Percentiles rank a stretch among this genome's conserved stretches.
Evolutionary conservation across 179 eudicot species (phyloP).

Genomic region (Gypsophila paniculata): DNA sequence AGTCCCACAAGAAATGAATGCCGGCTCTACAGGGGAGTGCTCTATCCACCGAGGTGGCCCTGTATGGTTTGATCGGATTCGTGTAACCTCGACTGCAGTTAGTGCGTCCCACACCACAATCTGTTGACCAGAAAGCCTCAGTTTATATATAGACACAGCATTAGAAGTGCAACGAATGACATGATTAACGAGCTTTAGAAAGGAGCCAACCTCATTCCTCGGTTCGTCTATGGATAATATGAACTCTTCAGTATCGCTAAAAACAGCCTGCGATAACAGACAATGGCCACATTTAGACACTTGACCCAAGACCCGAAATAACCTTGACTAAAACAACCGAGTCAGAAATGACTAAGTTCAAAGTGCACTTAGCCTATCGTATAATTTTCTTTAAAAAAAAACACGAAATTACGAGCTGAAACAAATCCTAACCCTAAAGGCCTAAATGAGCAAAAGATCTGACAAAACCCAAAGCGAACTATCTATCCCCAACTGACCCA

Average conservation of each 20-base stretch:
- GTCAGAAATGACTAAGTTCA: background rate
- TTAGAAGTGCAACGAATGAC: background rate
- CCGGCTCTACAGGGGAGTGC: constrained; percentile 66
- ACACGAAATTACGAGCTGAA: too few relatives aligned
- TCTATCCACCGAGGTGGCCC: constrained; percentile 81
- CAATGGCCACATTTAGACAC: background rate
- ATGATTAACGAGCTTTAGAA: constrained; percentile 5
- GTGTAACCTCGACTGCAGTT: constrained; percentile 60
- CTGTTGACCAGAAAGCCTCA: constrained; percentile 26
- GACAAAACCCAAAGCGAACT: too few relatives aligned
- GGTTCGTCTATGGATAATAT: constrained; percentile 62
- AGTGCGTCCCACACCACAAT: constrained; percentile 79
- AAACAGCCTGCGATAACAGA: constrained; percentile 55
- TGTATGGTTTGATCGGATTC: constrained; percentile 58
- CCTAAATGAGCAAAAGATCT: too few relatives aligned
- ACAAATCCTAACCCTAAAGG: too few relatives aligned
- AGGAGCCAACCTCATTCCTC: constrained; percentile 60
- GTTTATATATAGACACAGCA: background rate
- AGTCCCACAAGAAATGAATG: constrained; percentile 64
- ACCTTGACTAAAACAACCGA: background rate
- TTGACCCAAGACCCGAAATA: background rate
- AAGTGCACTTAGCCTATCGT: background rate
- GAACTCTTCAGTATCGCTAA: constrained; percentile 69
- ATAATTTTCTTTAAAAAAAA: too few relatives aligned
- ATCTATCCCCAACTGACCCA: too few relatives aligned